phyloP scores from a whole-genome alignment of 2,329 filamentous ascomycete species.

The Colletotrichum godetiae region DNA sequence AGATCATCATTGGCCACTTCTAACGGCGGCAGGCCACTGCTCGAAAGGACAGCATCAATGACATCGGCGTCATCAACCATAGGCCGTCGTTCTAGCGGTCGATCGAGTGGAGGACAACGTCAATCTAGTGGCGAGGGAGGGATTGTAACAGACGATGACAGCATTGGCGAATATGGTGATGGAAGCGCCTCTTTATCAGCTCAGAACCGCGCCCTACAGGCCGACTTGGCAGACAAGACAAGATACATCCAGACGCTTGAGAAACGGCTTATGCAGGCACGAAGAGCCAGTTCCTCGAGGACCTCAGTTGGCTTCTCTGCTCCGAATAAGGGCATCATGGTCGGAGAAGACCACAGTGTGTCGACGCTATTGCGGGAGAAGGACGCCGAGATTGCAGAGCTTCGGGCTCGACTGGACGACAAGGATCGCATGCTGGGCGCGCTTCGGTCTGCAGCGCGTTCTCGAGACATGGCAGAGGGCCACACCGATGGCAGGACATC shows the following conservation, averaged over 20 bases:
- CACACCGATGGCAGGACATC: slow-evolving; percentile 41
- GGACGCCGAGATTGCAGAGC: slow-evolving; percentile 90
- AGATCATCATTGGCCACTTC: slow-evolving; percentile 79
- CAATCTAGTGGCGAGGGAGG: slow-evolving; percentile 54
- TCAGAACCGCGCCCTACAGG: slow-evolving; percentile 92
- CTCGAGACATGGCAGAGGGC: slow-evolving; percentile 82
- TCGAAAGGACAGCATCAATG: slow-evolving; percentile 75
- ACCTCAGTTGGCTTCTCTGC: slow-evolving; percentile 79
- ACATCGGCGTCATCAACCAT: slow-evolving; percentile 72
- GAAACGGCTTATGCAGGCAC: slow-evolving; percentile 89
- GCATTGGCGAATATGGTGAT: slow-evolving; percentile 84
- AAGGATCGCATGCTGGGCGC: slow-evolving; percentile 95
- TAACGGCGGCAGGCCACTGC: slow-evolving; percentile 57
- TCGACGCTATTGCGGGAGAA: slow-evolving; percentile 83
- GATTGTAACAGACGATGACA: slow-evolving; percentile 73
- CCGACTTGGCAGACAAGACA: slow-evolving; percentile 97
- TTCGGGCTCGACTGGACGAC: slow-evolving; percentile 90
- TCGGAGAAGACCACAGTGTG: slow-evolving; percentile 83
- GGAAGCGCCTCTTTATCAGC: slow-evolving; percentile 83
- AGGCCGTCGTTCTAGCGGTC: slow-evolving; percentile 62
- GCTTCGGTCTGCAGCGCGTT: slow-evolving; percentile 84
- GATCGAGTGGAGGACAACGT: slow-evolving; percentile 57
- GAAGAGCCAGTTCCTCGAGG: slow-evolving; percentile 88
- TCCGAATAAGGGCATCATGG: slow-evolving; percentile 71
- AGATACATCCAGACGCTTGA: slow-evolving; percentile 95